Evolutionary conservation across 192 early-diverging fungal species (phyloP), one percentile per base, ranked within the genome.

Genomic region (Powellomyces hirtus): DNA sequence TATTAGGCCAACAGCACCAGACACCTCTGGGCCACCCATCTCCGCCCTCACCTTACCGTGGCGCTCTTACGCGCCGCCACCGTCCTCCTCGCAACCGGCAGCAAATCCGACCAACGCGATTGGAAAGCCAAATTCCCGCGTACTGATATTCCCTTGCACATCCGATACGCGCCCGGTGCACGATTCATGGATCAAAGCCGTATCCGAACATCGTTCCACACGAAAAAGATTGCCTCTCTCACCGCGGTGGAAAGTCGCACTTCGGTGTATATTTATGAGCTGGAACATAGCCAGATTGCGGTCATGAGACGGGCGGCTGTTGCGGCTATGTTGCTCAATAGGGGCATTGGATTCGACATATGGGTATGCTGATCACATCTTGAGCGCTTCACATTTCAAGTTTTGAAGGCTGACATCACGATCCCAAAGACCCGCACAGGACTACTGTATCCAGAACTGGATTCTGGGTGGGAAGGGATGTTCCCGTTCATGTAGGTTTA

Each of bases 261-360:
- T 45, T 31, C 67, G 1, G 16, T 60, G 13, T 69, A 69, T 44
- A 10, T 69, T 13, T 49, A 49, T 44, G 29, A 3, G 3, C 35
- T 69, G 42, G 67, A 69, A 27, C 67, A 69, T 35, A 44, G 67
- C 11, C 67, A 69, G 46, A 45, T 69, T 22, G 67, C 57, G 8
- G 44, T 51, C 2, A 60, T 69, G 58, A 60, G 20, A 31, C 36
- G 42, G 26, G 58, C 56, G 11, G 34, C 64, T 0, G 53, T 52
- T 40, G 53, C 53, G 10, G 20, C 52, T 10, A 38, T 52, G 4
- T 37, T 56, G 50, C 7, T 38, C 7, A 53, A 35, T 26, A 64
- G 34, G 14, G 67, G 67, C 0, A 7, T 69, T 34, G 57, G 45
- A 4, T 69, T 55, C 34, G 58, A 69, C 49, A n/a, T 31, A 8